A percentile compares a stretch with the other conserved stretches of the same genome.
phyloP scores from a whole-genome alignment of 2,329 filamentous ascomycete genomes.

The Diaporthe sp. region DNA sequence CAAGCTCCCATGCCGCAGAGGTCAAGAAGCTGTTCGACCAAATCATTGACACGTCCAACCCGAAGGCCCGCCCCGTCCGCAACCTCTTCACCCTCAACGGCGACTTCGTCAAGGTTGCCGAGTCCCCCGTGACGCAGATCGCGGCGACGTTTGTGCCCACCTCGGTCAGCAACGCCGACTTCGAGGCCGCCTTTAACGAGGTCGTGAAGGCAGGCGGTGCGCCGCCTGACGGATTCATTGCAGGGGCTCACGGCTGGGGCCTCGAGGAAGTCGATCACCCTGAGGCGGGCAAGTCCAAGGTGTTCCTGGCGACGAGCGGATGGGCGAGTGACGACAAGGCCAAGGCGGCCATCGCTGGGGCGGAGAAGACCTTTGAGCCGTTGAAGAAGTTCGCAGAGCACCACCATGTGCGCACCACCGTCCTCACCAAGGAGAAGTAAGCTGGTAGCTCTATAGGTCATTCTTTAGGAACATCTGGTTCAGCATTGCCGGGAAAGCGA shows the following conservation, averaged over 20 bases:
- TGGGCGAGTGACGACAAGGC: constrained; percentile 41
- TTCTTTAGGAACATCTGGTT: neutral
- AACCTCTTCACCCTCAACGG: constrained; percentile 37
- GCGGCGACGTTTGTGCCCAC: constrained; percentile 35
- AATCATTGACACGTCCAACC: constrained; percentile 41
- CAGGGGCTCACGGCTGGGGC: constrained; percentile 41
- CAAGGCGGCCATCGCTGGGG: constrained; percentile 17
- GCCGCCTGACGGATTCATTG: constrained; percentile 40
- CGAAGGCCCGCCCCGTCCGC: constrained; percentile 34
- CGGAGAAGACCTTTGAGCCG: constrained; percentile 34
- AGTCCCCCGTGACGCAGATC: constrained; percentile 38
- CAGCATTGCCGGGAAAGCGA: constrained; percentile 13
- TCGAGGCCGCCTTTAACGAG: constrained; percentile 39
- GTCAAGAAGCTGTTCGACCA: constrained; percentile 30
- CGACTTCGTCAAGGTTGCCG: constrained; percentile 39
- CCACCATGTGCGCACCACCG: constrained; percentile 14
- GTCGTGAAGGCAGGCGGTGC: constrained; percentile 12
- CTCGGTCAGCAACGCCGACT: constrained; percentile 26
- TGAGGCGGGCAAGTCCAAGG: constrained; percentile 35
- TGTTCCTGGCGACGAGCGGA: constrained; percentile 38
- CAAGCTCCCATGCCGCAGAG: constrained; percentile 28
- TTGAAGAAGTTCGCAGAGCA: constrained; percentile 37
- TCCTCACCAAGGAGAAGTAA: constrained; percentile 30
- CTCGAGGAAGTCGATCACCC: constrained; percentile 35
- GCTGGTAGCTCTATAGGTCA: neutral